These are phyloP conservation scores for Oryza punctata DNA, from an alignment of 176 grass and related monocot species.

Conservation along the genomic window DNA sequence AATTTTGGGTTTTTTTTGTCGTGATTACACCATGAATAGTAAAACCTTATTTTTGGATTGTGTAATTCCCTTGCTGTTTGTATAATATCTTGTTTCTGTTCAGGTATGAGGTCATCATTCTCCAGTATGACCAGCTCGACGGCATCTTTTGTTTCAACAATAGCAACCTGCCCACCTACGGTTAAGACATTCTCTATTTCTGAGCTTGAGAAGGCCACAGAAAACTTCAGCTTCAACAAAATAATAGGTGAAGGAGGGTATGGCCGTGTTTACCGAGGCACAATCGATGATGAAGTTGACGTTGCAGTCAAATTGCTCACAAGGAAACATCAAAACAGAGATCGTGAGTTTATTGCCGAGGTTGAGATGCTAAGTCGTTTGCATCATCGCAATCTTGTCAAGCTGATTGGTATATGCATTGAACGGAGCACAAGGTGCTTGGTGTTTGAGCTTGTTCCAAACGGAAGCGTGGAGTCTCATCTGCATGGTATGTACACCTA, in stretches of 20 bases:
- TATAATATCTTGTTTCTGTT: slow-evolving; percentile 16
- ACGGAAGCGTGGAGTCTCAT: slow-evolving; percentile 96
- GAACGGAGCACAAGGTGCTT: slow-evolving; percentile 78
- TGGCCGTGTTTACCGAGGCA: slow-evolving; percentile 77
- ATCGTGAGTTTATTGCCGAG: slow-evolving; percentile 90
- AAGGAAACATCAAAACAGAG: slow-evolving; percentile 72
- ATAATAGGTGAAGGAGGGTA: slow-evolving; percentile 94
- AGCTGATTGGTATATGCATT: slow-evolving; percentile 88
- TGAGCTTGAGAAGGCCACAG: slow-evolving; percentile 90
- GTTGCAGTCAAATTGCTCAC: slow-evolving; percentile 95
- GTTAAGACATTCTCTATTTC: slow-evolving; percentile 73
- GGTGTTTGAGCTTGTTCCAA: slow-evolving; percentile 86
- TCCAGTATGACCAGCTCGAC: slow-evolving; percentile 65
- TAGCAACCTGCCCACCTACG: slow-evolving; percentile 56
- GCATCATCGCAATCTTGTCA: slow-evolving; percentile 98
- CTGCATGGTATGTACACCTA: slow-evolving; percentile 69
- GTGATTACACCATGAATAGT: slow-evolving; percentile 1
- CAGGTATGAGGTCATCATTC: slow-evolving; percentile 64
- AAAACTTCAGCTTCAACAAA: slow-evolving; percentile 68
- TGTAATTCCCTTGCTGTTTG: background rate
- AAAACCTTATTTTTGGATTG: background rate
- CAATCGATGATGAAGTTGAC: slow-evolving; percentile 62
- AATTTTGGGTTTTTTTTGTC: background rate
- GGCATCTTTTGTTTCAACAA: slow-evolving; percentile 64
- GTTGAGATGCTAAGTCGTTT: slow-evolving; percentile 95